These are phyloP conservation scores for Metarhizium album DNA, from an alignment of 2,329 filamentous ascomycete genomes.

Conservation along the genomic window DNA sequence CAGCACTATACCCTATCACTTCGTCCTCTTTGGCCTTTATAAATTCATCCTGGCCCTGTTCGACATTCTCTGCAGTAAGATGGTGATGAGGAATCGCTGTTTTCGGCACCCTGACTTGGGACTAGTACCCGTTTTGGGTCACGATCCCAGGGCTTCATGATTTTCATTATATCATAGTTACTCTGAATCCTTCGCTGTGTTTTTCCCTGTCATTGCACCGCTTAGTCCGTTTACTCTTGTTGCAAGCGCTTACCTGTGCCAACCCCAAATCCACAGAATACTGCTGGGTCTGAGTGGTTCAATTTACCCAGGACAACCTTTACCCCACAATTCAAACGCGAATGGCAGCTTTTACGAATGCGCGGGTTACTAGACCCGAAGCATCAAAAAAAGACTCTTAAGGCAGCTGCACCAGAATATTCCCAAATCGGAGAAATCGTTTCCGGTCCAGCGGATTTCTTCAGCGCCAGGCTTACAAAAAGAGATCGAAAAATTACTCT, in stretches of 20 bases:
- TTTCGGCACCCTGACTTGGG: conserved; percentile 27
- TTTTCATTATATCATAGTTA: conserved; percentile 58
- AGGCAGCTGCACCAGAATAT: conserved; percentile 58
- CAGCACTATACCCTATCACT: not conserved
- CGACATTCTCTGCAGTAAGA: conserved; percentile 2
- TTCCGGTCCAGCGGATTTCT: conserved; percentile 81
- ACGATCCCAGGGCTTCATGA: conserved; percentile 49
- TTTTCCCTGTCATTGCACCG: not conserved
- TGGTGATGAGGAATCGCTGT: conserved; percentile 31
- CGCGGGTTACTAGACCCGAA: conserved; percentile 82
- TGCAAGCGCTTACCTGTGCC: not conserved
- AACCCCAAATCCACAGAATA: conserved; percentile 24
- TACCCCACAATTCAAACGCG: conserved; percentile 76
- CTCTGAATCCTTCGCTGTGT: conserved; percentile 41
- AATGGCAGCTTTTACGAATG: conserved; percentile 84
- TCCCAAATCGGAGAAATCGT: conserved; percentile 84
- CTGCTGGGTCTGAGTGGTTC: conserved; percentile 77
- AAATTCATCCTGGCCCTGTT: not conserved
- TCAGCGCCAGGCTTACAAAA: conserved; percentile 67
- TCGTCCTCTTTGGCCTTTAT: not conserved
- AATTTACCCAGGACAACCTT: conserved; percentile 75
- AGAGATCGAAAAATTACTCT: conserved; percentile 83
- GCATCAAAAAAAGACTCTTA: conserved; percentile 83
- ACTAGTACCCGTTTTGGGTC: conserved; percentile 30
- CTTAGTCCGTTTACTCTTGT: not conserved